Percentiles rank a stretch among this genome's conserved stretches.
phyloP scores from a whole-genome alignment of 1,284 basidiomycete genomes.

The Cutaneotrichosporon spelunceum region DNA sequence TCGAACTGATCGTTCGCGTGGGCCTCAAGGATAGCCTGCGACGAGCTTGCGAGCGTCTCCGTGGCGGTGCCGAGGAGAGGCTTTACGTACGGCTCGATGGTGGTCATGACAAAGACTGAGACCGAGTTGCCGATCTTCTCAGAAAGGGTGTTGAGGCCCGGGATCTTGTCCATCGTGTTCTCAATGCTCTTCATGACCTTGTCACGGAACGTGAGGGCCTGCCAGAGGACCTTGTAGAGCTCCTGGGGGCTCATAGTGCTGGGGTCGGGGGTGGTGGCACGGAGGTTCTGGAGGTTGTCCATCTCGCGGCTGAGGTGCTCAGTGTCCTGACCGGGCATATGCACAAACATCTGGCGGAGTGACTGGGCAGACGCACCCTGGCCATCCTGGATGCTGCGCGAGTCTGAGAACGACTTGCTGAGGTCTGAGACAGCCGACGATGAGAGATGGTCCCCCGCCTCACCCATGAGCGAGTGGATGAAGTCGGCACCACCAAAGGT shows the following conservation, averaged over 20 bases:
- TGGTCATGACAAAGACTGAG: conserved; percentile 77
- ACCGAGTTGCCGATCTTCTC: conserved; percentile 79
- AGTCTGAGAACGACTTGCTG: conserved; percentile 70
- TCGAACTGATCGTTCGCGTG: conserved; percentile 72
- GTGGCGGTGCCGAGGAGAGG: conserved; percentile 76
- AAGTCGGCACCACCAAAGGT: conserved; percentile 87
- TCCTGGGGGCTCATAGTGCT: conserved; percentile 85
- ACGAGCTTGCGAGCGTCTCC: conserved; percentile 59
- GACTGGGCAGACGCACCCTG: conserved; percentile 54
- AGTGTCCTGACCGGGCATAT: conserved; percentile 61
- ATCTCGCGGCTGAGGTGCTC: conserved; percentile 65
- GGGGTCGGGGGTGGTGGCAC: conserved; percentile 63
- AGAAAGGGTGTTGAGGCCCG: conserved; percentile 63
- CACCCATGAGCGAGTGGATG: conserved; percentile 62
- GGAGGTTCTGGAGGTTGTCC: conserved; percentile 68
- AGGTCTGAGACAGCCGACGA: conserved; percentile 82
- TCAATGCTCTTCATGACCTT: conserved; percentile 79
- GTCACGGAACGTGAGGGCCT: conserved; percentile 81
- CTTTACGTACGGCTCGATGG: conserved; percentile 66
- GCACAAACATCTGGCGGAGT: conserved; percentile 52
- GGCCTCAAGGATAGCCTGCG: conserved; percentile 71
- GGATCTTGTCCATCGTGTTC: conserved; percentile 66
- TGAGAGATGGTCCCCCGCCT: conserved; percentile 54
- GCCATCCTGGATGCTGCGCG: conserved; percentile 53
- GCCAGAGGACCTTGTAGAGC: conserved; percentile 74